These are phyloP conservation scores for Yarrowia sp. DNA, from an alignment of 805 yeast species.

Conservation along the genomic window DNA sequence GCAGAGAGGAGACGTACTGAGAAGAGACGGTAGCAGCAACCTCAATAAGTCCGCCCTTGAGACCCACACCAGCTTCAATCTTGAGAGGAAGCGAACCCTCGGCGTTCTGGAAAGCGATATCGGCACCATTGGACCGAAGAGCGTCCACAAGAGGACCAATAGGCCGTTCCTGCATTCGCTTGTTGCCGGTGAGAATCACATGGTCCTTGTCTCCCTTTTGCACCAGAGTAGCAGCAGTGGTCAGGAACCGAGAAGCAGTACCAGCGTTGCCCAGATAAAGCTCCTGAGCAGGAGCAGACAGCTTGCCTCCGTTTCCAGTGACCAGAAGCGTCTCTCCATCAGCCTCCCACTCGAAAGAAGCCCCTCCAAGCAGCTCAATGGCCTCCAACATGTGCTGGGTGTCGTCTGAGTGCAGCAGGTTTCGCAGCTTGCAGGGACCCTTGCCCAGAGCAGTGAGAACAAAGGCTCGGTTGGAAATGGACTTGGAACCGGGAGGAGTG, in stretches of 20 bases:
- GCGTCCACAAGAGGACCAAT: constrained; percentile 96
- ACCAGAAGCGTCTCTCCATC: constrained; percentile 83
- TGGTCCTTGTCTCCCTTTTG: constrained; percentile 43
- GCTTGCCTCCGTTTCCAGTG: constrained; percentile 75
- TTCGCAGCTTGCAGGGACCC: constrained; percentile 78
- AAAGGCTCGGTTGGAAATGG: constrained; percentile 92
- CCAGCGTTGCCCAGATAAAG: constrained; percentile 96
- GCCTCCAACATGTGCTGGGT: constrained; percentile 94
- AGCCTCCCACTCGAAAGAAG: constrained; percentile 75
- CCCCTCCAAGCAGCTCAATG: constrained; percentile 73
- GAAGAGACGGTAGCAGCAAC: constrained; percentile 95
- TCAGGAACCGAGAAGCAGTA: constrained; percentile 92
- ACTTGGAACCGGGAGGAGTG: constrained; percentile 94
- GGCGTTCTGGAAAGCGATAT: constrained; percentile 64
- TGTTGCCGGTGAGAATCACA: constrained; percentile 83
- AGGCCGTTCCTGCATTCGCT: constrained; percentile 96
- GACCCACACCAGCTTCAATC: constrained; percentile 63
- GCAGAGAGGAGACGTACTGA: constrained; percentile 91
- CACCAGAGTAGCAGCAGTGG: constrained; percentile 87
- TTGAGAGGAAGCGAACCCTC: constrained; percentile 84
- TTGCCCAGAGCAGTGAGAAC: constrained; percentile 86
- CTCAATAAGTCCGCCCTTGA: constrained; percentile 89
- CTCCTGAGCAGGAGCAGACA: constrained; percentile 60
- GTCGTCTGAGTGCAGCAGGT: constrained; percentile 92
- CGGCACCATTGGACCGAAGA: constrained; percentile 71